A percentile compares a stretch with the other conserved stretches of the same genome.
Evolutionary conservation across 2,329 filamentous ascomycete genomes (phyloP).

Genomic region (Colletotrichum liriopes): DNA sequence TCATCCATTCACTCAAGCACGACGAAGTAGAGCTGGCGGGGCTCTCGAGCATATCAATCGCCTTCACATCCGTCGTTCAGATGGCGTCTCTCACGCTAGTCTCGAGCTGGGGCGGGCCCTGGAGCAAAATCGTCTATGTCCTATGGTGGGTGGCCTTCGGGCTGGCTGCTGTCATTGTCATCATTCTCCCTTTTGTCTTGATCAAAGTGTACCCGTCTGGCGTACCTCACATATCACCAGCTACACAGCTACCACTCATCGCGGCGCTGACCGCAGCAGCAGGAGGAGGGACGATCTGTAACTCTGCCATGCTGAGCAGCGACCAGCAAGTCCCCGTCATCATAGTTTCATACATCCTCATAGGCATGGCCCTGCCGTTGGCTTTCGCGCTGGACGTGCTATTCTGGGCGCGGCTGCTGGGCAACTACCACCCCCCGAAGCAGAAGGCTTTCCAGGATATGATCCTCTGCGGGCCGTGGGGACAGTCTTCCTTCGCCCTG

Average conservation of each 20-base stretch:
- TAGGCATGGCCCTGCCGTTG: constrained; percentile 53
- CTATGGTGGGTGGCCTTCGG: constrained; percentile 59
- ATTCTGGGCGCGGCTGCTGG: constrained; percentile 49
- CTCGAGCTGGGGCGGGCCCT: constrained; percentile 39
- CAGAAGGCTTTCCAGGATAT: constrained; percentile 54
- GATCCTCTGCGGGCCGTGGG: constrained; percentile 58
- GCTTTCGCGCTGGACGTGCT: constrained; percentile 52
- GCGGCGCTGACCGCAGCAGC: constrained; percentile 57
- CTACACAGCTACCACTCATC: constrained; percentile 56
- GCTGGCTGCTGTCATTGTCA: constrained; percentile 51
- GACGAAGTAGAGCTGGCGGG: constrained; percentile 55
- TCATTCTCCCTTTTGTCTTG: constrained; percentile 54
- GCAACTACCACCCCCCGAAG: constrained; percentile 48
- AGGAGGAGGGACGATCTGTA: constrained; percentile 54
- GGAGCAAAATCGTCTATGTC: constrained; percentile 50
- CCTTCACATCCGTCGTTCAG: constrained; percentile 49
- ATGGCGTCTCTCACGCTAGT: constrained; percentile 47
- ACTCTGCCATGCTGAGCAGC: constrained; percentile 46
- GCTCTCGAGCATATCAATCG: constrained; percentile 56
- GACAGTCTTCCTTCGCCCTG: constrained; percentile 57
- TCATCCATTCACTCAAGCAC: constrained; percentile 49
- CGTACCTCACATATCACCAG: constrained; percentile 52
- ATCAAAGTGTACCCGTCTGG: constrained; percentile 54
- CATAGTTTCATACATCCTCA: constrained; percentile 57
- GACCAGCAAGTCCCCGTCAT: constrained; percentile 55